Base-by-base conservation (phyloP, 371 early-diverging fungal genomes). In the Circinella minor region DNA sequence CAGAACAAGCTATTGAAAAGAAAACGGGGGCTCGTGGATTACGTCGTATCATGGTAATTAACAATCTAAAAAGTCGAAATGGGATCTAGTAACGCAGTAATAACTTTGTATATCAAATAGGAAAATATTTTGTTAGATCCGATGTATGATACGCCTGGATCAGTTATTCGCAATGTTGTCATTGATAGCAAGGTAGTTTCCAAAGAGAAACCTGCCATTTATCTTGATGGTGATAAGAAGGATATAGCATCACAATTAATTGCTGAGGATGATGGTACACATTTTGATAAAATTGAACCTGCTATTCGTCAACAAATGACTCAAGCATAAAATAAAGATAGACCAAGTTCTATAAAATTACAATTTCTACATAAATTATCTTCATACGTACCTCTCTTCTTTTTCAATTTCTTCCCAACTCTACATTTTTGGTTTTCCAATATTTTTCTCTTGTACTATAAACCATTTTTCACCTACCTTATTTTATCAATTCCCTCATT, bases 11-110 rank as follows among this genome's bases (percentile, higher is more conserved):
- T 1, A 84, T 92, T 15, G 88, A 89, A 68, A 94, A 93, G 71
- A 91, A 92, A 68, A 96, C 95, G 0, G 97, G 97, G 17, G 97
- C 97, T 14, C 87, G 97, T 46, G 97, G 97, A 6, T 77, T 96
- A 65, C 84, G 95, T 49, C 81, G 94, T 11, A 94, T 96, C 61
- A 91, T 95, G 92, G 90, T 84, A 85, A 70, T 43, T 43, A 43
- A 43, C 11, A 43, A 43, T 43, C 3, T 43, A 3, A 43, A 39
- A 43, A 43, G 43, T 43, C 1, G 6, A 11, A 11, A 43, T 1
- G 43, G 43, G 27, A 43, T 11, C 1, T 20, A 70, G 34, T 36
- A 47, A 10, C 3, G 34, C 7, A 1, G 27, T 36, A 17, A 48
- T 37, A 27, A 27, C 20, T 49, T 3, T 59, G 17, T 14, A 20